Conservation (phyloP, 2,329 filamentous ascomycete species). For the Didymella pinodella region DNA sequence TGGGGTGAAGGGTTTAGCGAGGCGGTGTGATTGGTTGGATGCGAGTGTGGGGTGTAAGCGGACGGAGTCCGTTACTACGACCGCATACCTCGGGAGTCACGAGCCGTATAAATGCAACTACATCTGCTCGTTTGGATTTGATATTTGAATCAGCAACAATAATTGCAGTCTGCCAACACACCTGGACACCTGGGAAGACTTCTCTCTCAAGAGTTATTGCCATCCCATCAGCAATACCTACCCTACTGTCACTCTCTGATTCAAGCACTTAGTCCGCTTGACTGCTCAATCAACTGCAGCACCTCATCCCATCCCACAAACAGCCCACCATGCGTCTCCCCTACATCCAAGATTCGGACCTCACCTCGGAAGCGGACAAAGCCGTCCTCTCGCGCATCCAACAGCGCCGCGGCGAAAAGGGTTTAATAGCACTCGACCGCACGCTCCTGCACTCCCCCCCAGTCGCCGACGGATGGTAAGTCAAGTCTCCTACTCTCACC, state of each 20-base stretch:
- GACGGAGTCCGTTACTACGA: not conserved
- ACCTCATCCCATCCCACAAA: too few species aligned
- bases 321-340: constrained; percentile 59
- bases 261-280: too few species aligned
- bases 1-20: constrained; percentile 22
- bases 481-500: not conserved
- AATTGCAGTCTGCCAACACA: too few species aligned
- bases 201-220: too few species aligned
- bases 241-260: too few species aligned
- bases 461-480: constrained; percentile 63
- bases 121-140: not conserved
- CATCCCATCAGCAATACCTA: too few species aligned
- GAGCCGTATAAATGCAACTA: not conserved
- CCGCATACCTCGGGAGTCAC: not conserved
- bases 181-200: too few species aligned
- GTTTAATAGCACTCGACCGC: constrained; percentile 62
- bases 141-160: too few species aligned
- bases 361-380: constrained; percentile 57
- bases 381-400: constrained; percentile 61
- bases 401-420: constrained; percentile 59
- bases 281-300: too few species aligned
- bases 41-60: constrained; percentile 15
- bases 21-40: constrained; percentile 10
- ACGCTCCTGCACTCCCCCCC: constrained; percentile 63
- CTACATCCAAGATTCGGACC: constrained; percentile 54